Conservation (phyloP, 495 filamentous ascomycete genomes). For the Neurospora sp. region DNA sequence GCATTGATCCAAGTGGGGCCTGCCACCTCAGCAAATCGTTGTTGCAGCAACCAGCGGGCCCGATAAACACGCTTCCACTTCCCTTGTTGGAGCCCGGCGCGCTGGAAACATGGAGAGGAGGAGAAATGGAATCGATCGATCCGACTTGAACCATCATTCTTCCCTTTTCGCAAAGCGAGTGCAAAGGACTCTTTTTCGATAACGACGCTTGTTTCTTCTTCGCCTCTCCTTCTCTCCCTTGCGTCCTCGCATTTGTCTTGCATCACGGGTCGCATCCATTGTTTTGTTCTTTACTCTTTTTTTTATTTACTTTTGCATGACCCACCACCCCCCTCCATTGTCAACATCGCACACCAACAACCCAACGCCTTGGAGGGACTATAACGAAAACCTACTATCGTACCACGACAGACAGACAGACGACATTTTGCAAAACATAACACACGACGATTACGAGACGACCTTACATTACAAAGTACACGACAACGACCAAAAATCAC, state of each 20-base stretch:
- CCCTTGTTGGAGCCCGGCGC: neutral
- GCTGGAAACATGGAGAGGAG: neutral
- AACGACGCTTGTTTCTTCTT: neutral
- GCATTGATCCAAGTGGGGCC: neutral
- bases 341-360: neutral
- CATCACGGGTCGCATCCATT: neutral
- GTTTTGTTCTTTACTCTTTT: neutral
- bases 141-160: neutral
- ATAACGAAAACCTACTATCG: neutral
- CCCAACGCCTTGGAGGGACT: neutral
- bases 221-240: neutral
- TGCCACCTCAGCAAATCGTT: neutral
- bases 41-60: neutral
- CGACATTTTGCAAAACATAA: neutral
- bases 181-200: neutral
- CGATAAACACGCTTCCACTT: neutral
- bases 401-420: neutral
- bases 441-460: neutral
- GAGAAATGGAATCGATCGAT: neutral
- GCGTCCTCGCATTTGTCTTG: neutral
- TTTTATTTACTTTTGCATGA: neutral
- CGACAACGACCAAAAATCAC: neutral
- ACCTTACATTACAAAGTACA: neutral
- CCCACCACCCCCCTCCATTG: neutral
- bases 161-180: neutral